A percentile compares a stretch with the other conserved stretches of the same genome.
These are phyloP conservation scores for Theileria parva DNA, from an alignment of 169 alveolate species.

Conservation along the genomic window DNA sequence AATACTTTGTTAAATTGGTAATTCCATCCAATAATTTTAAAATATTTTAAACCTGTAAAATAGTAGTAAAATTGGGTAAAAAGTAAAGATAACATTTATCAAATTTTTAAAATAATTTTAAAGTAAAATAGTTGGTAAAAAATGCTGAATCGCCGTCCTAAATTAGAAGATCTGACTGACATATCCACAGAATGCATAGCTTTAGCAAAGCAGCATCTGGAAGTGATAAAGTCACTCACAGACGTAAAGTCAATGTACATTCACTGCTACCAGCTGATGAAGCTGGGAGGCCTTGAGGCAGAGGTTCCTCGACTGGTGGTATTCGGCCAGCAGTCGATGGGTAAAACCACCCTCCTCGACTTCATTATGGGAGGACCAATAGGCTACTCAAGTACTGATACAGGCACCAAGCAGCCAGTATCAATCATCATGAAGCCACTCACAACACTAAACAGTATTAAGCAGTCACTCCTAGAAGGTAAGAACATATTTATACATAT, in stretches of 20 bases:
- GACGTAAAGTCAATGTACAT: conserved; percentile 80
- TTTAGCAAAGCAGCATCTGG: conserved; percentile 58
- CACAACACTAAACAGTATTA: conserved; percentile 30
- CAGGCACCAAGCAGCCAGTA: conserved; percentile 89
- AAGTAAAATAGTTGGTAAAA: neutral
- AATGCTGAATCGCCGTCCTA: conserved; percentile 21
- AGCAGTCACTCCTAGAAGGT: conserved; percentile 30
- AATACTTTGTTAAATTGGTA: neutral
- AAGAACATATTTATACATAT: conserved; percentile 45
- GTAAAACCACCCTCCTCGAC: conserved; percentile 86
- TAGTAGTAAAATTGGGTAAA: neutral
- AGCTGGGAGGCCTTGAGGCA: conserved; percentile 81
- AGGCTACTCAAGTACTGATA: conserved; percentile 85
- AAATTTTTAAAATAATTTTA: neutral
- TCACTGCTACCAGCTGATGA: conserved; percentile 81
- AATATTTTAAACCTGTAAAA: neutral
- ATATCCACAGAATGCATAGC: conserved; percentile 45
- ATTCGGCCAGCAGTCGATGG: conserved; percentile 90
- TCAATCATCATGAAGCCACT: conserved; percentile 80
- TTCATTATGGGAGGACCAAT: conserved; percentile 90
- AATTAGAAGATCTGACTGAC: conserved; percentile 58
- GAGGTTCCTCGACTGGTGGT: conserved; percentile 89
- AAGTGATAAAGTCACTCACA: conserved; percentile 57
- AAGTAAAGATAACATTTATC: neutral
- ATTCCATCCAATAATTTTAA: neutral